A percentile compares a stretch with the other conserved stretches of the same genome.
These are phyloP conservation scores for Canna indica DNA, from an alignment of 176 grass and related monocot species.

Conservation along the genomic window DNA sequence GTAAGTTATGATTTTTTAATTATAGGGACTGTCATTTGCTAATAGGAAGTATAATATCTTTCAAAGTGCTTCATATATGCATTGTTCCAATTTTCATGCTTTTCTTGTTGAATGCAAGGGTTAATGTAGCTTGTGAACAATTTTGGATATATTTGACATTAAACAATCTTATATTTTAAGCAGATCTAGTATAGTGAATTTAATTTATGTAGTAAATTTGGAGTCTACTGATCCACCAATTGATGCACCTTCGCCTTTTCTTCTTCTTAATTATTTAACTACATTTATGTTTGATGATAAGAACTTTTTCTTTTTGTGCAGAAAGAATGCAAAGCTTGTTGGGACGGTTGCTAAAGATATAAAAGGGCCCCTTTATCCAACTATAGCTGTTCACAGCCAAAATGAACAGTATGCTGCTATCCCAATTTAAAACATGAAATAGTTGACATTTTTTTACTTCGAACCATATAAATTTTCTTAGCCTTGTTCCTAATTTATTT, in stretches of 20 bases:
- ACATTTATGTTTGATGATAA: neutral
- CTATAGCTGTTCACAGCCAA: conserved; percentile 77
- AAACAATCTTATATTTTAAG: neutral
- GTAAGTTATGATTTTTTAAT: conserved; percentile 35
- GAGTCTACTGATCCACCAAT: neutral
- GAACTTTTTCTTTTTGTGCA: conserved; percentile 26
- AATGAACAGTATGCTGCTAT: conserved; percentile 67
- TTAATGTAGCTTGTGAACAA: neutral
- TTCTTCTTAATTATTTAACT: neutral
- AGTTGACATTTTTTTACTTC: neutral
- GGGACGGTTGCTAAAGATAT: conserved; percentile 65
- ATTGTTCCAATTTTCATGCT: neutral
- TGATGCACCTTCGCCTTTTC: neutral
- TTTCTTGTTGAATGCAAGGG: neutral
- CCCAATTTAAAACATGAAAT: conserved; percentile 18
- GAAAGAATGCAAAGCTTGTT: conserved; percentile 82
- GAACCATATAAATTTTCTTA: neutral
- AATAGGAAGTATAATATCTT: conserved; percentile 2
- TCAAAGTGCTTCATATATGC: neutral
- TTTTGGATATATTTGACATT: neutral
- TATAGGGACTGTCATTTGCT: neutral
- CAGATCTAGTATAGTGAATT: neutral
- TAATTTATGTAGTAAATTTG: neutral
- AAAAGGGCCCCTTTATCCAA: conserved; percentile 70
- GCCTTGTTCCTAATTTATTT: neutral